These are phyloP conservation scores for Phytopythium kandeliae DNA, from an alignment of 352 stramenopile species.

Conservation along the genomic window DNA sequence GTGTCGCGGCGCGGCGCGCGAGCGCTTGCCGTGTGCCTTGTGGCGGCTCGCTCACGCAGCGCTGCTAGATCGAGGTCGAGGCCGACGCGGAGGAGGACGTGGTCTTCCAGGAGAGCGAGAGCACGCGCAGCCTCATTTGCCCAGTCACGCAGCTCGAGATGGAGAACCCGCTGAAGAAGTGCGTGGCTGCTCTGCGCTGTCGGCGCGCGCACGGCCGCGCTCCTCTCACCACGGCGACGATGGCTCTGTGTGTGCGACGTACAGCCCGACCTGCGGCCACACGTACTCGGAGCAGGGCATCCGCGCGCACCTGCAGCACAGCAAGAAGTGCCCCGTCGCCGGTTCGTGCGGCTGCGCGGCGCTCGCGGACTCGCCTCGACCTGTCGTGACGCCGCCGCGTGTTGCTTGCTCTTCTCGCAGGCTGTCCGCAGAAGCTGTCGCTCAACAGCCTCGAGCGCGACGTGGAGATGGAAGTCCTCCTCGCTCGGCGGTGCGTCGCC, in stretches of 20 bases:
- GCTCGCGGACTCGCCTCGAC: not conserved
- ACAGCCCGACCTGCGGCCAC: slow-evolving; percentile 64
- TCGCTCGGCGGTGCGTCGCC: slow-evolving; percentile 38
- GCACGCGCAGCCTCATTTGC: slow-evolving; percentile 60
- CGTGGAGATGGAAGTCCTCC: slow-evolving; percentile 84
- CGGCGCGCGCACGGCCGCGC: too few species aligned
- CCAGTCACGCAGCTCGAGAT: slow-evolving; percentile 83
- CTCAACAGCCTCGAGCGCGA: slow-evolving; percentile 67
- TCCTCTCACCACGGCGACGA: too few species aligned
- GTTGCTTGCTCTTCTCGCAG: slow-evolving; percentile 15
- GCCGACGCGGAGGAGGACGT: slow-evolving; percentile 71
- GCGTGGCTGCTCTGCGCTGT: slow-evolving; percentile 4
- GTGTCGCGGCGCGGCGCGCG: too few species aligned
- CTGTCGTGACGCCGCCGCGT: not conserved
- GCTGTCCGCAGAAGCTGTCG: slow-evolving; percentile 57
- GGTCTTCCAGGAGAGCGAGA: slow-evolving; percentile 78
- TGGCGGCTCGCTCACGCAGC: too few species aligned
- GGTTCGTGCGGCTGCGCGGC: slow-evolving; percentile 19
- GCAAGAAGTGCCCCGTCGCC: slow-evolving; percentile 71
- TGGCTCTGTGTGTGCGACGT: not conserved
- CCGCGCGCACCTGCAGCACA: slow-evolving; percentile 58
- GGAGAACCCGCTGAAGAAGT: slow-evolving; percentile 73
- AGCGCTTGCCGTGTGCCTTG: too few species aligned
- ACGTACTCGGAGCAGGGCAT: slow-evolving; percentile 83
- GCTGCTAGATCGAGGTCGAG: slow-evolving; percentile 60